Percentiles rank a stretch among this genome's conserved stretches.
phyloP scores from a whole-genome alignment of 2,329 filamentous ascomycete species.

The Sarocladiaceae sp. region DNA sequence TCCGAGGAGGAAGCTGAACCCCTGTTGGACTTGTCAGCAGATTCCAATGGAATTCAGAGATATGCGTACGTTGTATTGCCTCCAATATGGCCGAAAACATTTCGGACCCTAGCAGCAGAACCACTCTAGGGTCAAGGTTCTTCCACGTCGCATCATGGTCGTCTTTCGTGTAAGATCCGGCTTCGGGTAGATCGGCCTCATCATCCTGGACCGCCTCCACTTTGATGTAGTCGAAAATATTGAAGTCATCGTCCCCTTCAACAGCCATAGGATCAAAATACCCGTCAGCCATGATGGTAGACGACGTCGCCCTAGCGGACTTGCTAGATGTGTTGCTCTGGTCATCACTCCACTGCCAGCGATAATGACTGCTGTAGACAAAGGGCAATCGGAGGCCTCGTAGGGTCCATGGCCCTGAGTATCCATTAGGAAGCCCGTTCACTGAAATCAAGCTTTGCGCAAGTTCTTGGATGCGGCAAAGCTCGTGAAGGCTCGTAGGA shows the following conservation, averaged over 20 bases:
- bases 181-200: neutral
- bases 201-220: slow-evolving; percentile 1
- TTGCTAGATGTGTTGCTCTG: neutral
- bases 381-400: slow-evolving; percentile 2
- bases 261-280: too few species aligned
- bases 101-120: neutral
- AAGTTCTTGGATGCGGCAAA: slow-evolving; percentile 16
- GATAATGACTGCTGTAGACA: slow-evolving; percentile 10
- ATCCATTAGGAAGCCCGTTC: slow-evolving; percentile 6
- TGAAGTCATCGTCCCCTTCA: neutral
- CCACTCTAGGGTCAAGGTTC: neutral
- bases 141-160: slow-evolving; percentile 1
- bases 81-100: neutral
- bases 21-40: neutral
- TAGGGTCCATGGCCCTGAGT: neutral
- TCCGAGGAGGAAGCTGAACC: neutral
- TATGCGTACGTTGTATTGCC: neutral
- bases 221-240: slow-evolving; percentile 6
- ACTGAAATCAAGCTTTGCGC: slow-evolving; percentile 18
- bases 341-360: neutral
- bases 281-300: too few species aligned
- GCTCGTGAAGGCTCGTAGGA: slow-evolving; percentile 4
- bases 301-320: neutral
- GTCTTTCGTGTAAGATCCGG: neutral
- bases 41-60: neutral